Conservation (phyloP, 2,329 filamentous ascomycete genomes). For the Alternaria tenuissima region DNA sequence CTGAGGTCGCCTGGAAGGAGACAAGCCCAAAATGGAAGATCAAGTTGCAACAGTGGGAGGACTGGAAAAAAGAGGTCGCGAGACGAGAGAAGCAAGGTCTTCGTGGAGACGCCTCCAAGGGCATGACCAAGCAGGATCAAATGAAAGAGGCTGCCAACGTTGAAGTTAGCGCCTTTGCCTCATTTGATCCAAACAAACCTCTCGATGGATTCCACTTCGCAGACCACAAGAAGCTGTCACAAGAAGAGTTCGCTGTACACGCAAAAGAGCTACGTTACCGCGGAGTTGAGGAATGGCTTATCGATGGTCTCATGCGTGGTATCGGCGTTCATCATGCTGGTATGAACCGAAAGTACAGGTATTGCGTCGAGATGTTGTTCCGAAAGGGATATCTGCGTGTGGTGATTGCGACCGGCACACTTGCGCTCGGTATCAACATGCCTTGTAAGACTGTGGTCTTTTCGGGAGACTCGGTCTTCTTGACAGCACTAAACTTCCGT, state of each 20-base stretch:
- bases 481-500: conserved; percentile 78
- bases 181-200: conserved; percentile 72
- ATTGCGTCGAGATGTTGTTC: conserved; percentile 77
- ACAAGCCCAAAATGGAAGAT: conserved; percentile 67
- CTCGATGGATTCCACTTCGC: conserved; percentile 72
- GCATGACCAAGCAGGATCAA: conserved; percentile 64
- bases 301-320: conserved; percentile 70
- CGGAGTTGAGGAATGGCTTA: conserved; percentile 61
- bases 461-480: conserved; percentile 73
- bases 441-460: conserved; percentile 85
- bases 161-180: conserved; percentile 66
- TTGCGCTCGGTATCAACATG: conserved; percentile 75
- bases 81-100: conserved; percentile 56
- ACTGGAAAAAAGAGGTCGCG: conserved; percentile 61
- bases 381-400: conserved; percentile 74
- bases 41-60: conserved; percentile 66
- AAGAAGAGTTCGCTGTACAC: conserved; percentile 66
- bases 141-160: conserved; percentile 64
- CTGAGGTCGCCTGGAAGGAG: conserved; percentile 66
- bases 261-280: conserved; percentile 62
- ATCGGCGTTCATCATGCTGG: conserved; percentile 81
- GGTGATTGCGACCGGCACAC: conserved; percentile 77
- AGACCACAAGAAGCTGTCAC: conserved; percentile 65
- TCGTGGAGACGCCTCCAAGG: conserved; percentile 56
- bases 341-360: conserved; percentile 79